Evolutionary conservation across 2,329 filamentous ascomycete species (phyloP).

Genomic region (Cordyceps cateniannulata): DNA sequence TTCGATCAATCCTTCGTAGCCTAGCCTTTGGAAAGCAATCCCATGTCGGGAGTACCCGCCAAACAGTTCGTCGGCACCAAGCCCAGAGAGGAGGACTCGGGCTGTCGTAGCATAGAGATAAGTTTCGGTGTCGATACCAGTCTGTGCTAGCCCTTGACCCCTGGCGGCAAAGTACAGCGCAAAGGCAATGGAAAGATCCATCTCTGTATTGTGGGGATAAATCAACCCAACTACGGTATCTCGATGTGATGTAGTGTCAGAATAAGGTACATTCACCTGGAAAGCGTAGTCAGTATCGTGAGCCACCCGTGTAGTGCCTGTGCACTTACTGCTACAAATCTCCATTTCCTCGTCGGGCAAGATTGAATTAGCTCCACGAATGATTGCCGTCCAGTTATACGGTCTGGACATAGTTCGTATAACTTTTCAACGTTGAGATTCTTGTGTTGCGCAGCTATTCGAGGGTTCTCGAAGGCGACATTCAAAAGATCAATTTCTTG

Average conservation of each 20-base stretch:
- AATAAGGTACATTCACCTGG: slow-evolving; percentile 74
- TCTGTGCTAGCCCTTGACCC: slow-evolving; percentile 51
- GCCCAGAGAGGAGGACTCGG: slow-evolving; percentile 80
- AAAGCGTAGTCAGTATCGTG: slow-evolving; percentile 8
- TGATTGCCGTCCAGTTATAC: slow-evolving; percentile 76
- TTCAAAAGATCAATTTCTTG: slow-evolving; percentile 85
- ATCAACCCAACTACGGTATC: slow-evolving; percentile 69
- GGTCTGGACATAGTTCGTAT: slow-evolving; percentile 85
- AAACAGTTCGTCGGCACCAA: slow-evolving; percentile 94
- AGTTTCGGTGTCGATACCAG: slow-evolving; percentile 19
- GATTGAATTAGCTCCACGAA: slow-evolving; percentile 64
- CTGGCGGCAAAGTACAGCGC: slow-evolving; percentile 93
- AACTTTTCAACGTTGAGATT: slow-evolving; percentile 28
- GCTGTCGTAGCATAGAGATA: slow-evolving; percentile 60
- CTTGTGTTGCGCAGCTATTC: slow-evolving; percentile 53
- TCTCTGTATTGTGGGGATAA: slow-evolving; percentile 91
- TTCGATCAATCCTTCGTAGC: slow-evolving; percentile 65
- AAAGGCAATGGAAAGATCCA: slow-evolving; percentile 92
- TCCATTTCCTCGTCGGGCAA: slow-evolving; percentile 69
- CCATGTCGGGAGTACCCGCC: slow-evolving; percentile 85
- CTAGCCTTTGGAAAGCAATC: slow-evolving; percentile 62
- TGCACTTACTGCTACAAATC: slow-evolving; percentile 63
- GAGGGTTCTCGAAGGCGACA: slow-evolving; percentile 93
- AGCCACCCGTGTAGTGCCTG: not conserved
- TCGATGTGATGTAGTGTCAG: slow-evolving; percentile 64